Base-by-base conservation (phyloP, 306 rosid genomes). In the Corylus avellana region DNA sequence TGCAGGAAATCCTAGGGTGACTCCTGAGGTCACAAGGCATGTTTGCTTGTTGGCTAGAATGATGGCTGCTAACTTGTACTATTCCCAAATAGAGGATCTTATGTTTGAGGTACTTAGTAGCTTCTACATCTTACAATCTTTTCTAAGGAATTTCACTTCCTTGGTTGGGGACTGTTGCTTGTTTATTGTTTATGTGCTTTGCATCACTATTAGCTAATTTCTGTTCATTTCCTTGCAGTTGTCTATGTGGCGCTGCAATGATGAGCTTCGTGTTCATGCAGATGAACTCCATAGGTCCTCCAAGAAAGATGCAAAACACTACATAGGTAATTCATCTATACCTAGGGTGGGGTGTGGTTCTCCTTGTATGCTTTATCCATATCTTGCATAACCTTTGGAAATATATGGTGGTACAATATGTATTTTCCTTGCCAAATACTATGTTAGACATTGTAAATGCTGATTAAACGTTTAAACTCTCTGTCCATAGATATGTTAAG, bases 221-320 rank as follows among this genome's bases (percentile, higher is more conserved):
- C 39, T 37, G 72, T 42, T 61, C 7, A 44, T 83, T 70, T 78
- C 71, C 79, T 80, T 79, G 77, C 86, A 96, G 99, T 83, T 96
- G 80, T 96, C 99, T 74, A 96, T 96, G 99, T 96, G 99, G 99
- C 99, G 99, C 50, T 93, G 99, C 91, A 96, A 82, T 18, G 97
- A 86, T 78, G 99, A 96, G 89, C 94, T 96, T 62, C 98, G 96
- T 49, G 90, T 76, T 78, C 88, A 87, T 35, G 97, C 99, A 2
- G 98, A 91, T 7, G 83, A 86, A 73, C 85, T 96, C 77, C 94
- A 93, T 82, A 81, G 74, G 48, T 83, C 94, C 70, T 77, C 93
- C 27, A 93, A 86, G 80, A 91, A 90, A 90, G 96, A 93, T 87
- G 97, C 97, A 66, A 96, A 96, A 78, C 99, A 96, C 86, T 96